A percentile compares a stretch with the other conserved stretches of the same genome.
These are phyloP conservation scores for Talaromyces amestolkiae DNA, from an alignment of 2,329 filamentous ascomycete genomes.

Conservation along the genomic window DNA sequence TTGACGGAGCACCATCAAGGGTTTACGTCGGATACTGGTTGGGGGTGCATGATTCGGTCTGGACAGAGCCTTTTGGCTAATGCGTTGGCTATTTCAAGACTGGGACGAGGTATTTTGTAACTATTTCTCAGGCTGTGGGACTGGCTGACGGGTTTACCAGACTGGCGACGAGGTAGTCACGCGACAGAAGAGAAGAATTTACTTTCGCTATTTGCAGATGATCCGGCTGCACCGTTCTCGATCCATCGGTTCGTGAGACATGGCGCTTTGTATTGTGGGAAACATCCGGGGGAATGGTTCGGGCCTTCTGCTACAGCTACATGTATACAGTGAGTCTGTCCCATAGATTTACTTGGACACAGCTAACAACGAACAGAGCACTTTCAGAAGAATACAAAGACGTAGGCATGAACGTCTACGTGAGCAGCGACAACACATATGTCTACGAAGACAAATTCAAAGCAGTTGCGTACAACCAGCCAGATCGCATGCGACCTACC, in stretches of 20 bases:
- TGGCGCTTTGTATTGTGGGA: constrained; percentile 82
- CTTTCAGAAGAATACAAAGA: constrained; percentile 65
- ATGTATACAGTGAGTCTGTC: constrained; percentile 75
- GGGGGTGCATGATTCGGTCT: constrained; percentile 98
- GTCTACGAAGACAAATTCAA: constrained; percentile 90
- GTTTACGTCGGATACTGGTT: constrained; percentile 91
- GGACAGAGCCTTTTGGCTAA: constrained; percentile 93
- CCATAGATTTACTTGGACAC: background rate
- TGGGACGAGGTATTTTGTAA: constrained; percentile 68
- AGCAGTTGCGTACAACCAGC: constrained; percentile 67
- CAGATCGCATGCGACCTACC: constrained; percentile 71
- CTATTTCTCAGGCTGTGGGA: background rate
- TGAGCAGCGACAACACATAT: constrained; percentile 84
- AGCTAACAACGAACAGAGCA: constrained; percentile 54
- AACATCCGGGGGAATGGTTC: constrained; percentile 97
- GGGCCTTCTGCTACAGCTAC: constrained; percentile 93
- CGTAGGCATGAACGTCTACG: constrained; percentile 72
- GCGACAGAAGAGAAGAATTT: constrained; percentile 65
- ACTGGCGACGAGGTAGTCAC: constrained; percentile 68
- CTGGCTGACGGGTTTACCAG: constrained; percentile 41
- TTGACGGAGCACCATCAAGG: constrained; percentile 66
- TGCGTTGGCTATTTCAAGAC: constrained; percentile 65
- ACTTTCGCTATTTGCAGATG: constrained; percentile 81
- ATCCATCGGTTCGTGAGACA: constrained; percentile 92
- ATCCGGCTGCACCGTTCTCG: constrained; percentile 81